Evolutionary conservation across 106 monocot species (phyloP).

Genomic region (Chionographis japonica): DNA sequence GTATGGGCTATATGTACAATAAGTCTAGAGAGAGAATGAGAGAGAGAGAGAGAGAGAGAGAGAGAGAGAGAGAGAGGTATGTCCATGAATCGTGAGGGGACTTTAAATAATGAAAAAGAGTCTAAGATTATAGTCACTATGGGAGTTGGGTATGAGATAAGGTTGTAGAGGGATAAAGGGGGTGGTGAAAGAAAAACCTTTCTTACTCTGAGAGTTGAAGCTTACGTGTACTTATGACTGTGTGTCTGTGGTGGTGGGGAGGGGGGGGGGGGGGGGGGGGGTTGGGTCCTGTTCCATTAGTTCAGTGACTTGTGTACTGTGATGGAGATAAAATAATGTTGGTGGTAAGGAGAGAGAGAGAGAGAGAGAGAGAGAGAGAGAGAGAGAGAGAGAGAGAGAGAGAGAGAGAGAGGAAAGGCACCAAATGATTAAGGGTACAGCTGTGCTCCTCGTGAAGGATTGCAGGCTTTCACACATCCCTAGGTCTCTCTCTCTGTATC

Average conservation of each 20-base stretch:
- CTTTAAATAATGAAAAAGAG: constrained; percentile 30
- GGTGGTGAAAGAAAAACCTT: background rate
- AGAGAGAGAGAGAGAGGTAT: constrained; percentile 15
- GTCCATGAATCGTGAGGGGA: background rate
- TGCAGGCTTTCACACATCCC: constrained; percentile 68
- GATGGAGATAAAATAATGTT: constrained; percentile 22
- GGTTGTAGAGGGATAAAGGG: constrained; percentile 7
- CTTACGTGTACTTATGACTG: background rate
- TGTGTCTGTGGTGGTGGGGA: background rate
- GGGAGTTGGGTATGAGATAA: constrained; percentile 20
- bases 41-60: constrained; percentile 14
- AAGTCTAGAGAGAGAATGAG: constrained; percentile 16
- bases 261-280: no score
- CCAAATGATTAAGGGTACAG: constrained; percentile 49
- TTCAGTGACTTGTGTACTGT: constrained; percentile 22
- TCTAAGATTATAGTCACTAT: constrained; percentile 22
- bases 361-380: background rate
- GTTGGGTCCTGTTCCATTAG: background rate
- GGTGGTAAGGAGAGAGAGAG: background rate
- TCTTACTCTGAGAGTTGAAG: background rate
- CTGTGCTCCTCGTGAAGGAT: constrained; percentile 61
- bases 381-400: constrained; percentile 3
- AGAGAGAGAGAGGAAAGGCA: constrained; percentile 20
- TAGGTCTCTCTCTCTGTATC: constrained; percentile 20
- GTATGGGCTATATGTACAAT: constrained; percentile 15